Evolutionary conservation across 176 grass and related monocot species (phyloP), one percentile per base, ranked within the genome.

Genomic region (Cenchrus fungigraminus): DNA sequence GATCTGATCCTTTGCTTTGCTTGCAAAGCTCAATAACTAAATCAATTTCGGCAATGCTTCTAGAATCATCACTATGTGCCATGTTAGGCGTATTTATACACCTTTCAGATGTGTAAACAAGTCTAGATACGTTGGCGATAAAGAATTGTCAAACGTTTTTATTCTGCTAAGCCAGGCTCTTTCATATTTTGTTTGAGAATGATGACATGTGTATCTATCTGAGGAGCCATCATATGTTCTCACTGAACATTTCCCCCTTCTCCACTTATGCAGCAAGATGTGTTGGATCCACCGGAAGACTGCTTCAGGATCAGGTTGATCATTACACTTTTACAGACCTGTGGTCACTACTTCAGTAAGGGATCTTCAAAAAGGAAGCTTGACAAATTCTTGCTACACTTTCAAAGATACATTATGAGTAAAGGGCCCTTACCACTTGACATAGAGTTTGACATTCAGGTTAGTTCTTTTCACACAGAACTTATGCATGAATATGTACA

Each of bases 391-490:
- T 96, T 99, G 80, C 86, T 96, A 50, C 92, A 99, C 92, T 99
- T 99, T 70, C 97, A 99, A 96, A 90, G 92, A 93, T 97, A 99
- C 66, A 93, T 96, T 67, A 86, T 99, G 49, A 96, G 84, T 87
- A 99, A 99, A 86, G 94, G 94, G 28, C 94, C 92, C 59, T 92
- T 96, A 69, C 97, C 97, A 58, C 92, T 99, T 31, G 97, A 99
- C 86, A 94, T 99, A 87, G 94, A 99, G 79, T 99, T 99, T 92
- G 97, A 99, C 77, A 89, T 99, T 84, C 97, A 96, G 97, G 97
- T 98, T 85, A 80, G 79, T 89, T 91, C 52, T 62, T 88, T 32
- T 55, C 83, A 12, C 67, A 64, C 74, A 71, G 45, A 74, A 73
- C 11, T 79, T 82, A 77, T 82, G 72, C 13, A 82, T 68, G 65